Conservation (phyloP, 495 filamentous ascomycete species). For the Lichenothelia convexa region DNA sequence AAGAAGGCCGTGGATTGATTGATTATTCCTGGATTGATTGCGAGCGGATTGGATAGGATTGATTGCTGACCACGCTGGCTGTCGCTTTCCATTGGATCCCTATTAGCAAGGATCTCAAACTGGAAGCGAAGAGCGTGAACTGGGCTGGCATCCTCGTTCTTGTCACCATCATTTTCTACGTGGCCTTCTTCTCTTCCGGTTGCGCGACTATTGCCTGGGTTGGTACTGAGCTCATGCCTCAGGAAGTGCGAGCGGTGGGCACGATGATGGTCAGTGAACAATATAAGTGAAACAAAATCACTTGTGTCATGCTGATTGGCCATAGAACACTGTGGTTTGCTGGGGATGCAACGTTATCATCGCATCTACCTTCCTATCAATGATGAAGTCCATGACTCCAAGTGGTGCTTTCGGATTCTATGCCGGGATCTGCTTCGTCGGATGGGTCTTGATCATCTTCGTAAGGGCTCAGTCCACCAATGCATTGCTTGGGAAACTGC, state of each 20-base stretch:
- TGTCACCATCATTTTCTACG: conserved; percentile 6
- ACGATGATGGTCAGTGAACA: conserved; percentile 2
- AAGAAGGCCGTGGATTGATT: too few species aligned
- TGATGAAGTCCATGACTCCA: conserved; percentile 8
- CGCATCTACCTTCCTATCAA: conserved; percentile 29
- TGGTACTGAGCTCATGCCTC: conserved; percentile 8
- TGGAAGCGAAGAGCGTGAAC: conserved; percentile 1
- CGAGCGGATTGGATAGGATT: too few species aligned
- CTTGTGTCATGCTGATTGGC: neutral
- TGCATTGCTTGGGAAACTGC: too few species aligned
- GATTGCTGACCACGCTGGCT: too few species aligned
- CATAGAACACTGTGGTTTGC: conserved; percentile 4
- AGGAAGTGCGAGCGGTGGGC: conserved; percentile 6
- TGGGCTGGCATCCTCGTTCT: conserved; percentile 6
- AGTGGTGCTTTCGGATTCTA: conserved; percentile 10
- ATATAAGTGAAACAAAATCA: neutral
- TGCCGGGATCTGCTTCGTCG: conserved; percentile 8
- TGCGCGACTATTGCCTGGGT: conserved; percentile 8
- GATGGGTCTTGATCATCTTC: conserved; percentile 8
- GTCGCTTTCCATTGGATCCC: conserved; percentile 5
- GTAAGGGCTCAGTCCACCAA: too few species aligned
- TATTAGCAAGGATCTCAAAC: conserved; percentile 3
- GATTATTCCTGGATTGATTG: too few species aligned
- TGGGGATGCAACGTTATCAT: conserved; percentile 83
- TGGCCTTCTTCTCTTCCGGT: conserved; percentile 3